Evolutionary conservation across 768 basidiomycete species (phyloP), one percentile per base, ranked within the genome.

Genomic region (Xerocomus spinulosus): DNA sequence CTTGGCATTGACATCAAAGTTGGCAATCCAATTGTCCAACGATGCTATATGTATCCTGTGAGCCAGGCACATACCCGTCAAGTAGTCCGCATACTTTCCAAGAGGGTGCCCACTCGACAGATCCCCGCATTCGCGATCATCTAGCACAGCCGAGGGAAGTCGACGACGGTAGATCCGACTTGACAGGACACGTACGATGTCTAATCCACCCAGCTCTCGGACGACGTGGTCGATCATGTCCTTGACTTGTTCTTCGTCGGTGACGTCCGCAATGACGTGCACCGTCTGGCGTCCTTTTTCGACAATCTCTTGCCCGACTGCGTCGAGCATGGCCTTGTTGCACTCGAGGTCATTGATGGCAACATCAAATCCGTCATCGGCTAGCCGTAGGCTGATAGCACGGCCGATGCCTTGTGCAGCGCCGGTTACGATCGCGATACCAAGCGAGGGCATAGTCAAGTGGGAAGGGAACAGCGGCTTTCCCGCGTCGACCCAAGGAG

Each of bases 361-460:
- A 34, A 80, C 53, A 39, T 76, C 65, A 52, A 69, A 73, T 76
- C 78, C 53, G 9, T 54, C 43, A 10, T 57, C 48, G 17, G 78
- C 74, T 10, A 81, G 70, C 5, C 74, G 69, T 5, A 69, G 50
- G 7, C 76, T 74, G 33, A 79, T 73, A 28, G 71, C 73, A 30
- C 68, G 67, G 1, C 78, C 79, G 13, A 79, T 76, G 20, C 79
- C 79, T 41, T 68, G 71, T 2, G 68, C 67, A 10, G 68, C 68
- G 21, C 76, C 77, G 0, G 76, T 77, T 29, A 78, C 62, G 43
- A 75, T 56, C 3, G 73, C 75, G 35, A 73, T 63, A 17, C 39
- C n/a, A 21, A 23, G 36, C 36, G 21, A 21, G n/a, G n/a, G n/a
- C n/a, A n/a, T n/a, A n/a, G n/a, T n/a, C n/a, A n/a, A n/a, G n/a